Evolutionary conservation across 1,139 yeast genomes (phyloP).

Genomic region (Blastobotrys persicus): DNA sequence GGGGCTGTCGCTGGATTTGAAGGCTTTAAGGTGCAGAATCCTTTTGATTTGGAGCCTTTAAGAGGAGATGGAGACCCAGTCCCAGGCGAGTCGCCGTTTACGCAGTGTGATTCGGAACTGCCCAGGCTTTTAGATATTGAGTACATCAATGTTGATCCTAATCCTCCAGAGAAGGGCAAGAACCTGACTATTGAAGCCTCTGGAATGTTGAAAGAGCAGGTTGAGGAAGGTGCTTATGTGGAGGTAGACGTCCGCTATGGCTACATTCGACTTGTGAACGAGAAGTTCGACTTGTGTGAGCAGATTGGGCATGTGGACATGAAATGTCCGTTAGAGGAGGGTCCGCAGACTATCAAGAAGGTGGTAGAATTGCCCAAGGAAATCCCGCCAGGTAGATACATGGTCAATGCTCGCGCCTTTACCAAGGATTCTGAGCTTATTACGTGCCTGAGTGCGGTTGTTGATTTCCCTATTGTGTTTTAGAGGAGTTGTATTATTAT

Average conservation of each 20-base stretch:
- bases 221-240: slow-evolving; percentile 85
- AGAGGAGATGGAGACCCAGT: slow-evolving; percentile 38
- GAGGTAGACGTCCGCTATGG: slow-evolving; percentile 93
- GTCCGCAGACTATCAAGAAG: slow-evolving; percentile 63
- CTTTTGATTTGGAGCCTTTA: slow-evolving; percentile 3
- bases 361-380: slow-evolving; percentile 82
- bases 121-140: slow-evolving; percentile 64
- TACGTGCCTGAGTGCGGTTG: slow-evolving; percentile 81
- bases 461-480: slow-evolving; percentile 40
- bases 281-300: slow-evolving; percentile 88
- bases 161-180: slow-evolving; percentile 82
- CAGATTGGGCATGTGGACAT: slow-evolving; percentile 75
- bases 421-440: slow-evolving; percentile 76
- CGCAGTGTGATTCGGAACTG: slow-evolving; percentile 64
- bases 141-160: slow-evolving; percentile 64
- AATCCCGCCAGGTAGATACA: slow-evolving; percentile 92
- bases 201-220: slow-evolving; percentile 55
- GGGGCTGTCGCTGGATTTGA: slow-evolving; percentile 4
- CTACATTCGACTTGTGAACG: slow-evolving; percentile 78
- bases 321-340: slow-evolving; percentile 73
- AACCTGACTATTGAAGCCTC: slow-evolving; percentile 75
- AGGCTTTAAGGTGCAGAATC: slow-evolving; percentile 11
- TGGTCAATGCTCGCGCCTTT: slow-evolving; percentile 84
- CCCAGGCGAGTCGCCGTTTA: slow-evolving; percentile 87
- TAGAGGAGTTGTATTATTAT: slow-evolving; percentile 6